Conservation (phyloP, 345 rosid genomes). For the Arabidopsis suecica region DNA sequence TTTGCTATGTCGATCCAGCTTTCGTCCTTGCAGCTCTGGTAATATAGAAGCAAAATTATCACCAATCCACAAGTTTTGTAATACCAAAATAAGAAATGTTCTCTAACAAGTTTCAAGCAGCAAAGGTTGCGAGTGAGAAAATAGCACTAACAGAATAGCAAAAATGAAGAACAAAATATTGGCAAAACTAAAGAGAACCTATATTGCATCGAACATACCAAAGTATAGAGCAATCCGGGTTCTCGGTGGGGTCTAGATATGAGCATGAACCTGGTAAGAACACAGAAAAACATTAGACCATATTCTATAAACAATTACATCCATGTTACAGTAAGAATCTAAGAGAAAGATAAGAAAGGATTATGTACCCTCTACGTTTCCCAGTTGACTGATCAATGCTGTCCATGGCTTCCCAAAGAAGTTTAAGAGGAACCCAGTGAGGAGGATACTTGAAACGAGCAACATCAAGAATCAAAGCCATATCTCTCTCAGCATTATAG, state of each 20-base stretch:
- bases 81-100: slow-evolving; percentile 1
- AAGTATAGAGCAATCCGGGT: slow-evolving; percentile 77
- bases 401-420: slow-evolving; percentile 97
- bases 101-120: not conserved
- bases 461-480: slow-evolving; percentile 94
- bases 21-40: slow-evolving; percentile 80
- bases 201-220: slow-evolving; percentile 50
- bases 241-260: slow-evolving; percentile 69
- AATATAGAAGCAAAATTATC: slow-evolving; percentile 11
- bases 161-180: not conserved
- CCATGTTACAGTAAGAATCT: not conserved
- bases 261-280: slow-evolving; percentile 71
- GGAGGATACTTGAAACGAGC: slow-evolving; percentile 99
- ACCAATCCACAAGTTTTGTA: slow-evolving; percentile 12
- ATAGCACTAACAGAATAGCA: not conserved
- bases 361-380: slow-evolving; percentile 74
- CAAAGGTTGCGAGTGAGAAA: not conserved
- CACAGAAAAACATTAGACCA: slow-evolving; percentile 25
- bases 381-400: slow-evolving; percentile 68
- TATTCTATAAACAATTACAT: not conserved
- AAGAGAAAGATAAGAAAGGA: not conserved
- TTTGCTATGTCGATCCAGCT: slow-evolving; percentile 74
- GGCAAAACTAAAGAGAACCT: slow-evolving; percentile 1
- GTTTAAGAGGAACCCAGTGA: slow-evolving; percentile 90
- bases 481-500: slow-evolving; percentile 85